Base-by-base conservation (phyloP, 306 rosid species). In the Quercus variabilis region DNA sequence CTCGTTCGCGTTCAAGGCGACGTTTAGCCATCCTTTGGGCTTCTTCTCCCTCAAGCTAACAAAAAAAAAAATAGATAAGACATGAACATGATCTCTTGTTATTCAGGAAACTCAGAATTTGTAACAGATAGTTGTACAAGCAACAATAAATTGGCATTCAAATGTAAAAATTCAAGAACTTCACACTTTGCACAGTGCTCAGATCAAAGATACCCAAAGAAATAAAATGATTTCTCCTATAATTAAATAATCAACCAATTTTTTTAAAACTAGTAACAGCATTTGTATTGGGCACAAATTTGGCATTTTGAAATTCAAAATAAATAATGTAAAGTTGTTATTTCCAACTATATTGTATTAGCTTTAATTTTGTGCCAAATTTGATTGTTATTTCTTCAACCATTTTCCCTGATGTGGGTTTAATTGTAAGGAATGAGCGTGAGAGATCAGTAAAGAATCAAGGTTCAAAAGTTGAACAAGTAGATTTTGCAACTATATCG, bases 1-100 rank as follows among this genome's bases (percentile, higher is more conserved):
- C 97, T 79, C 87, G 88, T 81, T 95, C 99, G 3, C 97, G 90
- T 76, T 95, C 99, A 15, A 91, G 84, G 2, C 89, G 97, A 17
- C 98, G 92, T 70, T 89, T 95, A 10, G 87, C 87, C 71, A 81
- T 74, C 81, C 99, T 90, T 31, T 84, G 97, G 60, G 85, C 82
- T 80, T 86, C 78, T 81, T 95, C 95, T 76, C 82, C 97, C 91
- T 95, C 98, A 21, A 89, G 89, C 99, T 95, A 80, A 63, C 65
- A 56, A 86, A 74, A 46, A 86, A 74, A 46, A 79, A 1, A 14
- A 20, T 56, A 41, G 17, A 19, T 67, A 10, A 33, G 51, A 67
- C 72, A 13, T 18, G 5, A 67, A 67, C 52, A 33, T 9, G 49
- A 33, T 31, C 51, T 31, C 21, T 33, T 67, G 51, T 67, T 30